A percentile compares a stretch with the other conserved stretches of the same genome.
Conservation (phyloP, 495 filamentous ascomycete genomes). For the Staphylotrichum longicolle region DNA sequence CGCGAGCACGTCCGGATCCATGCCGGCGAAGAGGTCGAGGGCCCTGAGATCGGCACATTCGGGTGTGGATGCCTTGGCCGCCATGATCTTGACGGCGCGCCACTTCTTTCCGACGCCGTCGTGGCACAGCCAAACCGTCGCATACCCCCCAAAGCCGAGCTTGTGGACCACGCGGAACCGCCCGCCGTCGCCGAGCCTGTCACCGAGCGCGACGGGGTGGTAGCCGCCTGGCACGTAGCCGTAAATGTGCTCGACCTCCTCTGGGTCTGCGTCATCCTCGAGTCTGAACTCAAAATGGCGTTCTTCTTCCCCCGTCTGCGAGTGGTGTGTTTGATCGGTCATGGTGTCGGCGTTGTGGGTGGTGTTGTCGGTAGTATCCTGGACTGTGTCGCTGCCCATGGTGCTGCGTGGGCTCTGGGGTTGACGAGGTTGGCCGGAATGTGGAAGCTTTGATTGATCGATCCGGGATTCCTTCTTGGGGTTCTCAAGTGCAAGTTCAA, state of each 20-base stretch:
- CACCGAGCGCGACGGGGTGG: constrained; percentile 51
- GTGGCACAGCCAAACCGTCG: constrained; percentile 55
- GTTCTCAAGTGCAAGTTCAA: too few species aligned
- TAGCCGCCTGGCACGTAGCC: constrained; percentile 33
- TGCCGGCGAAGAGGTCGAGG: constrained; percentile 14
- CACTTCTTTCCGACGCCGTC: constrained; percentile 34
- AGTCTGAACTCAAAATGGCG: neutral
- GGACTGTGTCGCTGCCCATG: too few species aligned
- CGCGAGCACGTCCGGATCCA: constrained; percentile 2
- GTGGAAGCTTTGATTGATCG: too few species aligned
- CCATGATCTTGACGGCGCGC: constrained; percentile 32
- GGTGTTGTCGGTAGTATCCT: too few species aligned
- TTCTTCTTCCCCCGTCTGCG: too few species aligned
- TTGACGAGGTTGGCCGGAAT: too few species aligned
- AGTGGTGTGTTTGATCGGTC: too few species aligned
- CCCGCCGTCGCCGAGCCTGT: constrained; percentile 36
- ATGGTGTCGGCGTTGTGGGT: too few species aligned
- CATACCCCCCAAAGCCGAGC: constrained; percentile 52
- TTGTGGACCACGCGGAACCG: constrained; percentile 54
- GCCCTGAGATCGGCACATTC: constrained; percentile 23
- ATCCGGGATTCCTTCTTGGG: too few species aligned
- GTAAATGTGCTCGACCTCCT: constrained; percentile 3
- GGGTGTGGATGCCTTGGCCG: constrained; percentile 14
- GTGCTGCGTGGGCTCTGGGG: too few species aligned
- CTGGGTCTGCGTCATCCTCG: neutral